Evolutionary conservation across 148 eudicot species (phyloP), one percentile per base, ranked within the genome.

Genomic region (Rhododendron simsii): DNA sequence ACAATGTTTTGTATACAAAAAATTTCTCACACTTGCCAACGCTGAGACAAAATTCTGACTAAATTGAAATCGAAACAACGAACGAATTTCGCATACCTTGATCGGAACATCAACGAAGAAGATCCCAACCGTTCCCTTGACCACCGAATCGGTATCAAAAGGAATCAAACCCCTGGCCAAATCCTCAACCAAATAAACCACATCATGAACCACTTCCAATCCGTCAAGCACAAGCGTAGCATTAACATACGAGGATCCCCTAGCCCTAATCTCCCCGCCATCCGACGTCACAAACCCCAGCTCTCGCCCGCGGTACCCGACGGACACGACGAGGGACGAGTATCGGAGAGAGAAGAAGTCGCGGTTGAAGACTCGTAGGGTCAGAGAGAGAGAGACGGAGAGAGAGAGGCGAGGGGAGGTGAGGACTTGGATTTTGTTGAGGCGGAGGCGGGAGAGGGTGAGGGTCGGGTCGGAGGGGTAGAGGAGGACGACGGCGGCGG

Each of bases 381-480:
- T 80, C 14, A 93, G 86, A 16, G 82, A 71, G 23, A 93, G 91
- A 5, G 92, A 88, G 18, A 93, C 85, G 74, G 86, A 88, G 47
- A 93, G 91, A 2, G 93, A 89, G 71, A 86, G 88, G 5, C 85
- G 84, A n/a, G 88, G 92, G 6, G 80, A 67, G n/a, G 93, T 57
- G 47, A 78, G 84, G 78, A 93, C 55, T 35, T 86, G 80, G 86
- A 93, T 67, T 53, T 86, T 84, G 73, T 87, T 84, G 89, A 91
- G 89, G 35, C 53, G 51, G 83, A 89, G 63, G 11, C 95, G 93
- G 87, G 84, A 86, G 88, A 92, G 83, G 85, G 81, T 61, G 84
- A 92, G 88, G 28, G 61, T n/a, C 0, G 94, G 94, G 26, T 92
- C 87, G 83, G 93, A 88, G 4, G 94, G 94, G 88, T 75, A 92